Evolutionary conservation across 1,139 yeast genomes (phyloP), one percentile per base, ranked within the genome.

Genomic region (Zygosaccharomyces sapae): DNA sequence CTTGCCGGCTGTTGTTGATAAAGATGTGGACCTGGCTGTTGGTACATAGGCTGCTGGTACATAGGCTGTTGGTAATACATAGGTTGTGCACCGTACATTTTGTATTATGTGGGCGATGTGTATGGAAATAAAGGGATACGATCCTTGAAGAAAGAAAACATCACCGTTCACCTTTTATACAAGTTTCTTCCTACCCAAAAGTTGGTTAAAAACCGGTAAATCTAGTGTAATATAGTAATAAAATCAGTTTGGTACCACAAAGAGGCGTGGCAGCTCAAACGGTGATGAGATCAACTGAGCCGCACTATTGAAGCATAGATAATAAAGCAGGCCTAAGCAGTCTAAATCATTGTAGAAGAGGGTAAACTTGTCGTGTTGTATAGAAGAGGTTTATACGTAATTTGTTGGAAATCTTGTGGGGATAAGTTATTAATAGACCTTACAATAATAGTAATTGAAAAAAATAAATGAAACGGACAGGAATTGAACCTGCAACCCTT

Each of bases 401-500:
- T 10, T 10, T 10, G 5, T 27, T 8, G 16, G 16, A 16, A 16
- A 16, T 16, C 16, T 16, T 16, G 16, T 16, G 16, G 16, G 16
- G 16, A 16, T 16, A 16, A 16, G 16, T 16, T 16, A 16, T 16
- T 16, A 16, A 16, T 16, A 16, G 16, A 16, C 16, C 16, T 16
- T 16, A 16, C 16, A 16, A 16, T 16, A 16, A 16, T 16, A 16
- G 16, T 16, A 16, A 16, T 16, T 16, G 16, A 16, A 16, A 16
- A 16, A 16, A 16, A 16, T 16, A 16, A 68, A 60, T 77, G 81
- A 76, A 78, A 76, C 81, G 80, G 82, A 79, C 83, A 79, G 83
- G 83, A 79, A 76, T 79, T 76, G 83, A 79, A 79, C 83, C 82
- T 78, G 83, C 83, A 78, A 76, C 83, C 83, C 77, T 77, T 77